Evolutionary conservation across 176 grass and related monocot genomes (phyloP), one percentile per base, ranked within the genome.

Genomic region (Eleusine coracana): DNA sequence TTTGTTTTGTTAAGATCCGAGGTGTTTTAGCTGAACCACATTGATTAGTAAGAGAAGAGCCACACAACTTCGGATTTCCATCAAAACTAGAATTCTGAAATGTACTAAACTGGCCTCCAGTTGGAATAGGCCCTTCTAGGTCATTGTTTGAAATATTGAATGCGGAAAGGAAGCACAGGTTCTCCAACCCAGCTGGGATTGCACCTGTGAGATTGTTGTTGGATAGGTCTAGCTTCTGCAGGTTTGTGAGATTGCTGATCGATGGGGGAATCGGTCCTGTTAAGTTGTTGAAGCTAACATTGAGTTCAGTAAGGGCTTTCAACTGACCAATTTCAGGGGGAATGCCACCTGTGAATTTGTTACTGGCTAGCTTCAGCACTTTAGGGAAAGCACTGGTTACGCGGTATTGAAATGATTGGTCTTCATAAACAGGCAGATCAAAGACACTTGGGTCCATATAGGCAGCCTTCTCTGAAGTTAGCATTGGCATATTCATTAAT

Each of bases 111-210:
- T 89, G 87, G 17, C 18, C 75, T 75, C 82, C 87, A 18, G 1
- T 67, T 62, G 87, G 82, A 52, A 89, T 85, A 20, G 82, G 87
- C 42, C 82, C 87, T 66, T 81, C 76, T 2, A 85, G 76, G 44
- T 89, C 10, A 12, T 89, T 89, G 14, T 76, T 6, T 62, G 87
- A 77, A 80, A 81, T 23, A 23, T 73, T 89, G 17, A 89, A 89
- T 38, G 13, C 1, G 7, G 87, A 80, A 4, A 86, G 82, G 52
- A 75, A 86, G 50, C 86, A 6, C 2, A 86, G 69, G 2, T 38
- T 49, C 8, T 60, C 41, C 49, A 89, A 0, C 45, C 12, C 23
- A 7, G n/a, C 9, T 41, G 87, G 87, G 21, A 89, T 85, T 84
- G n/a, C 20, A 37, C 87, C 87, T 7, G 27, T 84, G 61, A 89